phyloP scores from a whole-genome alignment of 2,329 filamentous ascomycete species.

The Parasarocladium wereldwijsianum region DNA sequence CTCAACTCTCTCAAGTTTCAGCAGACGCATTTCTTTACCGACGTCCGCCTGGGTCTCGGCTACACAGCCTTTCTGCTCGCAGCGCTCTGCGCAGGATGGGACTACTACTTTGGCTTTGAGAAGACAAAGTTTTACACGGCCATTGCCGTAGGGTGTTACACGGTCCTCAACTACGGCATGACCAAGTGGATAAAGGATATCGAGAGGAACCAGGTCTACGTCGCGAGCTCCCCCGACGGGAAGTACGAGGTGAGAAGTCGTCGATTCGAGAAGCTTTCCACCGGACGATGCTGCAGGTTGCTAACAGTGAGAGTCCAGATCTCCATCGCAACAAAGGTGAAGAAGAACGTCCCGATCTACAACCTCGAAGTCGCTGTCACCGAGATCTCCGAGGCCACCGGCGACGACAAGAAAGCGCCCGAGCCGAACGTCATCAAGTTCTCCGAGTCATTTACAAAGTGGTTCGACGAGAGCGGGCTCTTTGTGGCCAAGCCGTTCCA shows the following conservation, averaged over 20 bases:
- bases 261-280: background rate
- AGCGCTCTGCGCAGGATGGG: constrained; percentile 74
- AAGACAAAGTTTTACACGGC: constrained; percentile 69
- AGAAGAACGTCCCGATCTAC: constrained; percentile 75
- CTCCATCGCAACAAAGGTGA: constrained; percentile 53
- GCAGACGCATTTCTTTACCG: constrained; percentile 66
- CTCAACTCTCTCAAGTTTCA: constrained; percentile 75
- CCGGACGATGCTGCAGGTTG: background rate
- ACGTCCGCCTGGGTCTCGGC: constrained; percentile 71
- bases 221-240: constrained; percentile 52
- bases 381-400: constrained; percentile 4
- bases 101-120: constrained; percentile 86
- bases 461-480: constrained; percentile 60
- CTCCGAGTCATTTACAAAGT: constrained; percentile 51
- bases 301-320: constrained; percentile 36
- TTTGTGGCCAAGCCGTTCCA: constrained; percentile 68
- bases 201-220: constrained; percentile 71
- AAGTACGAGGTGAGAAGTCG: constrained; percentile 36
- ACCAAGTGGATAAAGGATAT: constrained; percentile 76
- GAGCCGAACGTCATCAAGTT: constrained; percentile 25
- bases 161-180: constrained; percentile 60
- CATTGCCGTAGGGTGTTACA: constrained; percentile 65
- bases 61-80: constrained; percentile 71
- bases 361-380: constrained; percentile 51
- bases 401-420: constrained; percentile 7